Conservation (phyloP, 208 protist species). For the Sergeia podlipaevii region DNA sequence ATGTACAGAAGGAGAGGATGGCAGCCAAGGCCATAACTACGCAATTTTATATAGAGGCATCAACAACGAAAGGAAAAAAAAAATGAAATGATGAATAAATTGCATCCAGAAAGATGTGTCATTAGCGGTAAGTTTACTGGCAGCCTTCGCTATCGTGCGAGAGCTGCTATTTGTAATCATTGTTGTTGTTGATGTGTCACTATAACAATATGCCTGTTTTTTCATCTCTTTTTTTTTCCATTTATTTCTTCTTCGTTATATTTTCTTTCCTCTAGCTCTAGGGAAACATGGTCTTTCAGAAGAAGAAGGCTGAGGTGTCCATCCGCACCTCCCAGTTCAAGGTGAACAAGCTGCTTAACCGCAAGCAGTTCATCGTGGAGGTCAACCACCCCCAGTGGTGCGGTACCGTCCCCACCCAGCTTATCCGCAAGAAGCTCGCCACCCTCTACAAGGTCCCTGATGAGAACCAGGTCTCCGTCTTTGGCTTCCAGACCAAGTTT, state of each 20-base stretch:
- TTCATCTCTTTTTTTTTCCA: constrained; percentile 15
- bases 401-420: constrained; percentile 92
- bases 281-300: constrained; percentile 87
- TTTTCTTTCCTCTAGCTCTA: constrained; percentile 2
- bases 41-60: not conserved
- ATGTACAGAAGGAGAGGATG: not conserved
- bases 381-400: constrained; percentile 86
- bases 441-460: constrained; percentile 98
- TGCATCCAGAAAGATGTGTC: too few relatives aligned
- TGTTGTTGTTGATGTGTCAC: too few relatives aligned
- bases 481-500: constrained; percentile 98
- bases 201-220: constrained; percentile 5
- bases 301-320: constrained; percentile 90
- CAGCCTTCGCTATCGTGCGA: too few relatives aligned
- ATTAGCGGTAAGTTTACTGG: too few relatives aligned
- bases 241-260: constrained; percentile 10
- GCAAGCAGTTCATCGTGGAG: constrained; percentile 99
- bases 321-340: constrained; percentile 98
- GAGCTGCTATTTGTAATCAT: too few relatives aligned
- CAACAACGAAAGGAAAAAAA: not conserved
- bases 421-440: constrained; percentile 95
- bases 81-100: too few relatives aligned
- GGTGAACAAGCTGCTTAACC: constrained; percentile 98
- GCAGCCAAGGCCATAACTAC: not conserved
- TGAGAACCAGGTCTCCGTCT: constrained; percentile 94